Base-by-base conservation (phyloP, 768 basidiomycete species). In the Galerina marginata region DNA sequence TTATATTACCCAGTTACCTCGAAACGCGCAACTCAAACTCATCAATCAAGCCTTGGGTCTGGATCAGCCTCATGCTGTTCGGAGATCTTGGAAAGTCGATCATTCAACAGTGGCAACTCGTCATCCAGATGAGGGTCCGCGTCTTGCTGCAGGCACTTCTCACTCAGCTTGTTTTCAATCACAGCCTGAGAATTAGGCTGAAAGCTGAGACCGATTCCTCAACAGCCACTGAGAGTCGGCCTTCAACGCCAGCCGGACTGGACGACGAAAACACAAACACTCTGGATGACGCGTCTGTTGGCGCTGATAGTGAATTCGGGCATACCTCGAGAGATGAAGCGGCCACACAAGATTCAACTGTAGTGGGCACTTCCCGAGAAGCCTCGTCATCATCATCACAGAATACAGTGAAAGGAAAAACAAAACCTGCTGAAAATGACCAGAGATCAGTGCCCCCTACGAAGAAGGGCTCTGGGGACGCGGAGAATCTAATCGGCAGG, bases 31-130 rank as follows among this genome's bases (percentile, higher is more conserved):
- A 85, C 3, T 66, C 79, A 58, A 78, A 72, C 23, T 79, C 86
- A 0, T 65, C 72, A 7, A 71, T 88, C 33, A 80, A 81, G 37
- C 90, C 90, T 1, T 90, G 89, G 84, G 82, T 91, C 9, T 92
- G 90, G 89, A 81, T 91, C 14, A 37, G 72, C 0, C 74, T 75
- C 67, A 74, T 87, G 10, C 81, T 86, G 60, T 48, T 81, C 4
- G 86, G 84, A 9, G 83, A 86, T 9, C 66, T 78, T 4, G 0
- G 80, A 6, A 74, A 70, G 7, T 76, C 82, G 1, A 12, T 89
- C 6, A 65, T 74, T 36, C 78, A 83, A 54, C 86, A 91, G 61
- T 79, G 78, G 72, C 89, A 87, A 64, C 74, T 81, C 37, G 85
- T 75, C 66, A 69, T 80, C 25, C 69, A 75, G 73, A 84, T 68